A percentile compares a stretch with the other conserved stretches of the same genome.
Evolutionary conservation across 768 basidiomycete species (phyloP).

Genomic region (Mycena indigotica): DNA sequence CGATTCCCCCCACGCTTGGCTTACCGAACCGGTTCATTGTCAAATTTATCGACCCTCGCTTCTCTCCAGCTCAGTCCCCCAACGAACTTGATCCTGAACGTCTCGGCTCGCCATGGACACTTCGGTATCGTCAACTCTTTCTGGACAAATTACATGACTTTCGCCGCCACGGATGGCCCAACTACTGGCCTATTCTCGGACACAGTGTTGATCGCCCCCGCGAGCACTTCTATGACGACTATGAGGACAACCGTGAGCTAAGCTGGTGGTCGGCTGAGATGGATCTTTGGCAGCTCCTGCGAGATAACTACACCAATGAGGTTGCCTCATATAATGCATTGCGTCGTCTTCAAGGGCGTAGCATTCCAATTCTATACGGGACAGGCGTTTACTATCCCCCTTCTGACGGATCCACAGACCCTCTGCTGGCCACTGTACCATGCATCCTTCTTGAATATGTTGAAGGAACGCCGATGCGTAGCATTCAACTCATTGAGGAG

Average conservation of each 20-base stretch:
- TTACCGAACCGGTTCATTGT: background rate
- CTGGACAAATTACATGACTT: background rate
- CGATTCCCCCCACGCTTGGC: background rate
- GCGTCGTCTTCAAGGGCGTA: background rate
- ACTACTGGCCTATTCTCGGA: background rate
- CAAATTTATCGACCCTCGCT: background rate
- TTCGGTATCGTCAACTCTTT: background rate
- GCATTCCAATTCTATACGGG: background rate
- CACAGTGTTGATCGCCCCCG: background rate
- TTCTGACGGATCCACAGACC: background rate
- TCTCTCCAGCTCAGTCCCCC: background rate
- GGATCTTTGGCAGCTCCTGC: background rate
- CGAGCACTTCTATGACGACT: background rate
- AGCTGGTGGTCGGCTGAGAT: background rate
- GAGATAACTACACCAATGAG: background rate
- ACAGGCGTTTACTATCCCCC: background rate
- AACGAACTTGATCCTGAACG: background rate
- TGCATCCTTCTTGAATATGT: background rate
- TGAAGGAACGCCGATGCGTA: background rate
- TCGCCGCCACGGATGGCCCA: background rate
- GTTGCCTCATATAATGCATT: background rate
- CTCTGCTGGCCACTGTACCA: background rate
- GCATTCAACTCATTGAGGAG: background rate
- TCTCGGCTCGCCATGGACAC: background rate
- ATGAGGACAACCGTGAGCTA: background rate